These are phyloP conservation scores for Udeniomyces megalosporus DNA, from an alignment of 768 basidiomycete genomes.

Conservation along the genomic window DNA sequence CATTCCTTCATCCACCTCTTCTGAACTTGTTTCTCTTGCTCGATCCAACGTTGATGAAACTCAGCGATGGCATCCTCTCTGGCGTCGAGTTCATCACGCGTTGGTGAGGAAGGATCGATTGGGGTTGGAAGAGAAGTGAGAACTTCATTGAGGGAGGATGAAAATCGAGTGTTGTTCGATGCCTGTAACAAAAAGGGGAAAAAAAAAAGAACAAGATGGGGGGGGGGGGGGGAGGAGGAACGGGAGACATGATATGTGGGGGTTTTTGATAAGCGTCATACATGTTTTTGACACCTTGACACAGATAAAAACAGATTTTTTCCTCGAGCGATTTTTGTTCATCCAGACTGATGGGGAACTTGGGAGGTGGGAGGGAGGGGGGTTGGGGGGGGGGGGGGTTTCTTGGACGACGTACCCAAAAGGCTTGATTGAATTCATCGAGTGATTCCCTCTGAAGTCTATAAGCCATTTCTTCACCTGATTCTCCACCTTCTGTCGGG, in stretches of 20 bases:
- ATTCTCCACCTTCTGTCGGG: slow-evolving; percentile 7
- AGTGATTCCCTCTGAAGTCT: slow-evolving; percentile 4
- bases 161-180: slow-evolving; percentile 7
- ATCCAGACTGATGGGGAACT: no score
- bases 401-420: slow-evolving; percentile 13
- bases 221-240: background rate
- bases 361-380: no score
- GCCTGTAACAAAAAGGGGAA: background rate
- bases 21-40: background rate
- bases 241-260: background rate
- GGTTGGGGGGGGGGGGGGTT: no score
- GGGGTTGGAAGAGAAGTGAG: background rate
- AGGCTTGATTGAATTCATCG: slow-evolving; percentile 9
- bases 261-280: no score
- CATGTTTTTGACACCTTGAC: no score
- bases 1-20: slow-evolving; percentile 11
- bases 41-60: background rate
- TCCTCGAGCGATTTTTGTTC: no score
- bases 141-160: background rate
- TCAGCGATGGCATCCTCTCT: background rate
- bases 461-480: background rate
- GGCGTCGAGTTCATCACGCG: slow-evolving; percentile 5
- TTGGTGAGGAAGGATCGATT: background rate
- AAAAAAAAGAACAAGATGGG: background rate
- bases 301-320: no score